Percentiles rank a stretch among this genome's conserved stretches.
These are phyloP conservation scores for Geranium incanum DNA, from an alignment of 441 rosid species.

Conservation along the genomic window DNA sequence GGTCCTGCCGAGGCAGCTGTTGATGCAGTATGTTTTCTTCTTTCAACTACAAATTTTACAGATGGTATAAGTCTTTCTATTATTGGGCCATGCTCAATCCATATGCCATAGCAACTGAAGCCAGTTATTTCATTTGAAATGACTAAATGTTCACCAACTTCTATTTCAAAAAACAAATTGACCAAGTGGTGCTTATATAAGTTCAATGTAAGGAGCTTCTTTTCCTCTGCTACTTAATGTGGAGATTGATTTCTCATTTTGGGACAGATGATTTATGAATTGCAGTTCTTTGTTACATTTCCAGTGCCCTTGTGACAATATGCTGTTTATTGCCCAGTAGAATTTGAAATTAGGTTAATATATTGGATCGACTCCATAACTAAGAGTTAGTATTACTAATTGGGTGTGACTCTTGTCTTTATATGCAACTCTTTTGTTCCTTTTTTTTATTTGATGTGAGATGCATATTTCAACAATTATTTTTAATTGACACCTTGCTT, in stretches of 20 bases:
- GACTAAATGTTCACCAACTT: neutral
- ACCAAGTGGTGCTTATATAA: neutral
- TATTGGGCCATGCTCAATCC: neutral
- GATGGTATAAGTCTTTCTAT: neutral
- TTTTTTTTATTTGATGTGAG: too few relatives aligned
- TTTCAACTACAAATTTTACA: neutral
- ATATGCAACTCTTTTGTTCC: too few relatives aligned
- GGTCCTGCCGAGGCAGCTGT: conserved; percentile 99
- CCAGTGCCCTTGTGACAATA: neutral
- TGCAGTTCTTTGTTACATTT: neutral
- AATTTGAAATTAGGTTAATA: too few relatives aligned
- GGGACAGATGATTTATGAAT: neutral
- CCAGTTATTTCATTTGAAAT: neutral
- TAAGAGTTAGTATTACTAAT: too few relatives aligned
- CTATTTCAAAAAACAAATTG: neutral
- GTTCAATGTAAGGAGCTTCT: neutral
- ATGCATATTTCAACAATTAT: neutral
- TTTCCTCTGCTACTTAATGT: neutral
- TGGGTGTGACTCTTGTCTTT: too few relatives aligned
- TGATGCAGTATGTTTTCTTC: conserved; percentile 57
- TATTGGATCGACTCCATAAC: too few relatives aligned
- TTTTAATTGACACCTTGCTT: neutral
- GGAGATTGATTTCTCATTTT: neutral
- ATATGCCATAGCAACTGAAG: neutral
- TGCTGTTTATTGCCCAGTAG: neutral